A percentile compares a stretch with the other conserved stretches of the same genome.
phyloP scores from a whole-genome alignment of 2,329 filamentous ascomycete species.

The Orbilia oligospora region DNA sequence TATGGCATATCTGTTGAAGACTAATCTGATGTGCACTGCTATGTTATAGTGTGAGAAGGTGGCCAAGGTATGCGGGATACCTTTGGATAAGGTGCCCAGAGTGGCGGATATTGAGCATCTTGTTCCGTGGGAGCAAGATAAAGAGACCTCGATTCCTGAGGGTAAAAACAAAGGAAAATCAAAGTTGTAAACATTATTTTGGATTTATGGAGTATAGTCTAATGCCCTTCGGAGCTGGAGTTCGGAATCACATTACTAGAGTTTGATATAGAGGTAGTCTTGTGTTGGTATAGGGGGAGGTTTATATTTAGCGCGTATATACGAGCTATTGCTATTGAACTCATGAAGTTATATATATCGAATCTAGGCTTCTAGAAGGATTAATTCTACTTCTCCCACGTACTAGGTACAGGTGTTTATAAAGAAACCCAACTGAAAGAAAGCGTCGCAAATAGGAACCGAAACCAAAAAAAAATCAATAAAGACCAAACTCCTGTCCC shows the following conservation, averaged over 20 bases:
- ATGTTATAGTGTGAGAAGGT: slow-evolving; percentile 56
- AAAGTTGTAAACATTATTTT: neutral
- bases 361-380: slow-evolving; percentile 5
- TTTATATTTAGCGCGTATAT: no score
- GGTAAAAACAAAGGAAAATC: neutral
- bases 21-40: neutral
- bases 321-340: neutral
- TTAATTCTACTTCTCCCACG: neutral
- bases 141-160: neutral
- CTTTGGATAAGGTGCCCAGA: slow-evolving; percentile 63
- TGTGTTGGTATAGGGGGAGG: no score
- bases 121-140: slow-evolving; percentile 60
- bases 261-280: no score
- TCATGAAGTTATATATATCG: slow-evolving; percentile 8
- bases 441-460: neutral
- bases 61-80: slow-evolving; percentile 62
- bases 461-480: neutral
- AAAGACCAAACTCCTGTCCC: slow-evolving; percentile 11
- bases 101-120: slow-evolving; percentile 65
- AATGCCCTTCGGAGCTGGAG: no score
- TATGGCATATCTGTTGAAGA: no score
- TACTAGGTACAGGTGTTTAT: no score
- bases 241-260: no score
- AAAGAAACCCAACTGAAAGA: neutral
- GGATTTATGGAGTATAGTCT: neutral